Percentiles rank a stretch among this genome's conserved stretches.
Evolutionary conservation across 345 rosid species (phyloP).

Genomic region (Boechera divaricarpa): DNA sequence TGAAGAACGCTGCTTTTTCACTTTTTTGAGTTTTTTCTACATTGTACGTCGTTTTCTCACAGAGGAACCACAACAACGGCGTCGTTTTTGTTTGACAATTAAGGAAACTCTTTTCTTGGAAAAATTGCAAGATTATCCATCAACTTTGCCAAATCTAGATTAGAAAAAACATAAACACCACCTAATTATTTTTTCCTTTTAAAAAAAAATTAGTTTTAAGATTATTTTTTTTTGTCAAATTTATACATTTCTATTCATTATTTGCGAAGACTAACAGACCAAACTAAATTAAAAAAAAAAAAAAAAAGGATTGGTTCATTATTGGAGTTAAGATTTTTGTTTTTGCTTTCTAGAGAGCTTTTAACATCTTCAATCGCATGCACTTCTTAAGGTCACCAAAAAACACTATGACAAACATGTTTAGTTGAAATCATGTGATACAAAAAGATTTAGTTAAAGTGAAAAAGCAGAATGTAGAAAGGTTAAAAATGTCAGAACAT

Average conservation of each 20-base stretch:
- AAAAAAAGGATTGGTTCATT: no score
- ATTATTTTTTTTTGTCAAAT: no score
- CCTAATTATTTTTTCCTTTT: no score
- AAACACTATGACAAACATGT: neutral
- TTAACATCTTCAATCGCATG: no score
- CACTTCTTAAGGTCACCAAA: neutral
- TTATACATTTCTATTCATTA: no score
- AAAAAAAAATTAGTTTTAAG: no score
- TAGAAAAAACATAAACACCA: no score
- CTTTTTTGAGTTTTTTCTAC: neutral
- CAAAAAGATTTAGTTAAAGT: neutral
- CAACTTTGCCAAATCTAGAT: neutral
- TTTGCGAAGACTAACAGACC: no score
- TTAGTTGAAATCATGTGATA: neutral
- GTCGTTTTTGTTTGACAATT: constrained; percentile 28
- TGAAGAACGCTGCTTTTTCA: constrained; percentile 4
- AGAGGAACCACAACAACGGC: neutral
- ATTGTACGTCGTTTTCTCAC: constrained; percentile 25
- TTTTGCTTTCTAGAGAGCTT: no score
- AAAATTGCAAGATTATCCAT: neutral
- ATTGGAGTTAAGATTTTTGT: no score
- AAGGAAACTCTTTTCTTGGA: neutral
- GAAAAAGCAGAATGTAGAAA: neutral
- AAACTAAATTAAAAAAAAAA: no score
- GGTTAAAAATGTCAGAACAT: neutral